A percentile compares a stretch with the other conserved stretches of the same genome.
Evolutionary conservation across 2,329 filamentous ascomycete genomes (phyloP).

Genomic region (Coniosporium tulheliwenetii): DNA sequence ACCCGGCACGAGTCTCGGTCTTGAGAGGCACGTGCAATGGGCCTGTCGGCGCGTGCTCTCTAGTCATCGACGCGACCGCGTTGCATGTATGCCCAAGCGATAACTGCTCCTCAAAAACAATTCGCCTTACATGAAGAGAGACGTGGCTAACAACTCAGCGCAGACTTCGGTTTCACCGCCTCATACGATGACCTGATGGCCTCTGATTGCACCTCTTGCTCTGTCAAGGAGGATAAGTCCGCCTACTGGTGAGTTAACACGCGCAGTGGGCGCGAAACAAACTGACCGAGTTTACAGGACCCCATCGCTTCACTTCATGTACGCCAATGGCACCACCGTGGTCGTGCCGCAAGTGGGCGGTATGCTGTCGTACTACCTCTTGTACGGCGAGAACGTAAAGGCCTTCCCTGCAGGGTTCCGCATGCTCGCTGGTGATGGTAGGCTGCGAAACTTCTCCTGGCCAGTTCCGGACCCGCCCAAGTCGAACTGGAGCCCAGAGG

Average conservation of each 20-base stretch:
- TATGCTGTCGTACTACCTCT: slow-evolving; percentile 74
- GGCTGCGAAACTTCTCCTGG: slow-evolving; percentile 52
- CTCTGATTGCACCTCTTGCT: slow-evolving; percentile 66
- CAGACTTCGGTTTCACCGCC: slow-evolving; percentile 50
- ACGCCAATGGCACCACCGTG: slow-evolving; percentile 49
- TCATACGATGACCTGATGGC: slow-evolving; percentile 40
- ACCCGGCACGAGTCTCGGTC: too few species aligned
- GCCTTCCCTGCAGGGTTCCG: slow-evolving; percentile 65
- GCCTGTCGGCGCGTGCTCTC: too few species aligned
- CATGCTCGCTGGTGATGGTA: slow-evolving; percentile 65
- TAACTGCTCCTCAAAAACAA: not conserved
- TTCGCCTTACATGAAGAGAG: too few species aligned
- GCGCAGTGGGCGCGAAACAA: not conserved
- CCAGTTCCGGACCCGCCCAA: slow-evolving; percentile 53
- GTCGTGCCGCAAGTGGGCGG: slow-evolving; percentile 63
- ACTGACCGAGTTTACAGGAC: slow-evolving; percentile 25
- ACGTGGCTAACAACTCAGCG: not conserved
- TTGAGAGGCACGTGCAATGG: too few species aligned
- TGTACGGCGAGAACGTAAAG: slow-evolving; percentile 47
- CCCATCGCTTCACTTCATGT: slow-evolving; percentile 62
- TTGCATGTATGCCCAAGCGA: too few species aligned
- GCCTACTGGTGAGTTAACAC: slow-evolving; percentile 46
- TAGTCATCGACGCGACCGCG: too few species aligned
- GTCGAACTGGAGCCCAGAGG: slow-evolving; percentile 50
- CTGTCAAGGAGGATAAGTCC: slow-evolving; percentile 68